Conservation (phyloP, 441 rosid species). For the Erysimum cheiri region DNA sequence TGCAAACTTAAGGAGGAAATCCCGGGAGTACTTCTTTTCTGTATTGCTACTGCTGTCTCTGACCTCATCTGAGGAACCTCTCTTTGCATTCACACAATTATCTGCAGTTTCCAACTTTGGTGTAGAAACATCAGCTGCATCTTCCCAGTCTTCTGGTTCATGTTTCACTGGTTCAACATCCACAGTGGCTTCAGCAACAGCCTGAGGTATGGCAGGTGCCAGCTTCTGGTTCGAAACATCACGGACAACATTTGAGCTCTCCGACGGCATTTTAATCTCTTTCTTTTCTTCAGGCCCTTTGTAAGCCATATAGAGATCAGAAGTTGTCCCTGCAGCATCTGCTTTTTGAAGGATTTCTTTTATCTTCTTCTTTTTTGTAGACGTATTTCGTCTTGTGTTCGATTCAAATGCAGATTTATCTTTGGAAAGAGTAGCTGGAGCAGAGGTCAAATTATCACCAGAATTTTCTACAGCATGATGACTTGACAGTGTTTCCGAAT, state of each 20-base stretch:
- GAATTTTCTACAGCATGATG: constrained; percentile 46
- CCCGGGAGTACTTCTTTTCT: constrained; percentile 88
- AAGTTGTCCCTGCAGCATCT: constrained; percentile 87
- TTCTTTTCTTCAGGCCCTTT: constrained; percentile 92
- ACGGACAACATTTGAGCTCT: constrained; percentile 36
- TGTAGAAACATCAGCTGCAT: constrained; percentile 90
- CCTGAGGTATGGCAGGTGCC: constrained; percentile 44
- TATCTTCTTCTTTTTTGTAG: constrained; percentile 60
- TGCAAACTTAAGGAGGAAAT: constrained; percentile 85
- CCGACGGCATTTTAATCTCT: constrained; percentile 47
- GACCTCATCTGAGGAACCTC: constrained; percentile 43
- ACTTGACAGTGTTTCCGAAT: constrained; percentile 44
- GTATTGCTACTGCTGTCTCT: constrained; percentile 50
- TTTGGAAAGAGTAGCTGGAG: constrained; percentile 50
- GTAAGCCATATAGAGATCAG: constrained; percentile 90
- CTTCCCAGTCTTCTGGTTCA: constrained; percentile 98
- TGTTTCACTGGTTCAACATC: constrained; percentile 53
- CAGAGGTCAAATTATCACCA: constrained; percentile 38
- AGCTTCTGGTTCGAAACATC: constrained; percentile 50
- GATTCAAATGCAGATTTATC: constrained; percentile 60
- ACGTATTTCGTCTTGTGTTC: constrained; percentile 53
- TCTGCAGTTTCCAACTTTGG: constrained; percentile 67
- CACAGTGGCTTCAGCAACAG: constrained; percentile 47
- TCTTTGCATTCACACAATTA: constrained; percentile 43
- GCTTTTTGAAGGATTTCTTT: constrained; percentile 85